A percentile compares a stretch with the other conserved stretches of the same genome.
Evolutionary conservation across 2,329 filamentous ascomycete species (phyloP).

Genomic region (Ophiocordyceps camponoti-saundersi): DNA sequence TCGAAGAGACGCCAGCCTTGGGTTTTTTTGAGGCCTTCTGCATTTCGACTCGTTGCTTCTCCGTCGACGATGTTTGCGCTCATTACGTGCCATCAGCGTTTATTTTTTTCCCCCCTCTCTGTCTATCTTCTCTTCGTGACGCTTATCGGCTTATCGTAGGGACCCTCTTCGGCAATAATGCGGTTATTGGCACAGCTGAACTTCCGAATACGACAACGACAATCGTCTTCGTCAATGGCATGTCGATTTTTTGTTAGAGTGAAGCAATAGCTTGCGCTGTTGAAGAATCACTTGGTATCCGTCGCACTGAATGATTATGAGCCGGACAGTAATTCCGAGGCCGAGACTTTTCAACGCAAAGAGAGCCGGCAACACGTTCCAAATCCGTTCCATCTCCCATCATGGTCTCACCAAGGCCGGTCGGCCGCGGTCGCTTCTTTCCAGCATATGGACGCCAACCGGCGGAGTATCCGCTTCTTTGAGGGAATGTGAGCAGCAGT

Average conservation of each 20-base stretch:
- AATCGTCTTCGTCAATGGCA: too few relatives aligned
- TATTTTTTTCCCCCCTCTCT: neutral
- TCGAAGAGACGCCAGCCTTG: constrained; percentile 11
- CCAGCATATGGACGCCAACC: constrained; percentile 65
- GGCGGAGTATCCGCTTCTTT: constrained; percentile 44
- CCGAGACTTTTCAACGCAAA: neutral
- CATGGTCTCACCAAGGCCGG: constrained; percentile 15
- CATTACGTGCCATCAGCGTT: neutral
- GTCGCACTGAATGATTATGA: neutral
- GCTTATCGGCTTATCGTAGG: neutral
- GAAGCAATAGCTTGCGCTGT: too few relatives aligned
- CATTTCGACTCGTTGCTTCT: constrained; percentile 6
- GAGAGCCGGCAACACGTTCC: constrained; percentile 1
- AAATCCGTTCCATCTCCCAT: constrained; percentile 8
- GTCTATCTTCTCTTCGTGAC: neutral
- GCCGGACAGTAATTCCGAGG: neutral
- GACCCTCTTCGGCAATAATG: neutral
- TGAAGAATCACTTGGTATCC: neutral
- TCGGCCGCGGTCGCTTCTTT: constrained; percentile 28
- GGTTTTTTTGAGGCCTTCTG: constrained; percentile 20
- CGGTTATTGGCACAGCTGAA: neutral
- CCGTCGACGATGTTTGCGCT: neutral
- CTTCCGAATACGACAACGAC: neutral
- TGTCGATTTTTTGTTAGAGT: too few relatives aligned
- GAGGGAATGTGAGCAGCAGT: constrained; percentile 27